These are phyloP conservation scores for Ustilago nuda DNA, from an alignment of 1,284 basidiomycete genomes.

Conservation along the genomic window DNA sequence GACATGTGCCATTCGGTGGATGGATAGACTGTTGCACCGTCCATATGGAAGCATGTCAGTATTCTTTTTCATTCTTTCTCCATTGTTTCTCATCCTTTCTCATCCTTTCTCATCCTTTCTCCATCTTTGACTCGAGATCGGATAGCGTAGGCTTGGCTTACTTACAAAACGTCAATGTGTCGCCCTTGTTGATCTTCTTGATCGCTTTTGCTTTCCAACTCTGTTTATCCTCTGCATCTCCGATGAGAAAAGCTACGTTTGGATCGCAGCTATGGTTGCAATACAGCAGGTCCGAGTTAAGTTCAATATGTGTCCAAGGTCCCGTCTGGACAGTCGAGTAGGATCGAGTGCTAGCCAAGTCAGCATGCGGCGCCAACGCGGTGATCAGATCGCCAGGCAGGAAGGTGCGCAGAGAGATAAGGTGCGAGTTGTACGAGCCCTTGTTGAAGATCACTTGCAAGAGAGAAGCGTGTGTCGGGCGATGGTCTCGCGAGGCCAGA, in stretches of 20 bases:
- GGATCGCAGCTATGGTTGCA: slow-evolving; percentile 67
- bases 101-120: too few relatives aligned
- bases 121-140: too few relatives aligned
- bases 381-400: slow-evolving; percentile 49
- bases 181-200: slow-evolving; percentile 57
- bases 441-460: slow-evolving; percentile 62
- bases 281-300: slow-evolving; percentile 66
- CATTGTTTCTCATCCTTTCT: too few relatives aligned
- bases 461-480: slow-evolving; percentile 55
- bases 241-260: slow-evolving; percentile 53
- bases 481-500: slow-evolving; percentile 45
- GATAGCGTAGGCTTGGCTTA: background rate
- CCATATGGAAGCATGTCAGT: background rate
- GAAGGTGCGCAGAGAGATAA: slow-evolving; percentile 51
- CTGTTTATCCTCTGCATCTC: slow-evolving; percentile 31
- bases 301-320: slow-evolving; percentile 54
- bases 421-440: slow-evolving; percentile 62
- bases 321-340: slow-evolving; percentile 65
- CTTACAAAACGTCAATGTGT: slow-evolving; percentile 65
- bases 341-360: slow-evolving; percentile 27
- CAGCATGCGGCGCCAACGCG: slow-evolving; percentile 47
- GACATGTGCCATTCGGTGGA: slow-evolving; percentile 66
- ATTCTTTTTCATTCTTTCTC: too few relatives aligned
- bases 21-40: slow-evolving; percentile 56
- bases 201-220: slow-evolving; percentile 51